Conservation (phyloP, 108 stramenopile species). For the Nitzschia sp. region DNA sequence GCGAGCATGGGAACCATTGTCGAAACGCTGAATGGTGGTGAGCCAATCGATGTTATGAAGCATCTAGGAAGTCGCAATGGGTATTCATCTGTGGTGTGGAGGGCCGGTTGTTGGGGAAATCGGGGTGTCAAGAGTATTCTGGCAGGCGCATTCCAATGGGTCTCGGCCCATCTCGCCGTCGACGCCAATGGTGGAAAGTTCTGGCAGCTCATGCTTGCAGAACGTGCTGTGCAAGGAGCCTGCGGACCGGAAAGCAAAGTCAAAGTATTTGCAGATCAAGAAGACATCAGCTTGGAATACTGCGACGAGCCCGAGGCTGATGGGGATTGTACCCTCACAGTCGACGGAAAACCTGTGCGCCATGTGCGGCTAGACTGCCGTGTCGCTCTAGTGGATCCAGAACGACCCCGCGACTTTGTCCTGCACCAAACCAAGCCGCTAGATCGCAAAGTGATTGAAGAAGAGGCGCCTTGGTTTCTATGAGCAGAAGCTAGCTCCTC, state of each 20-base stretch:
- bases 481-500: slow-evolving; percentile 19
- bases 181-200: slow-evolving; percentile 84
- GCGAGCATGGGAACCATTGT: slow-evolving; percentile 64
- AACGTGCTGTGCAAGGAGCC: slow-evolving; percentile 83
- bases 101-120: slow-evolving; percentile 85
- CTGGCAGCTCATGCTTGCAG: slow-evolving; percentile 90
- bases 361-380: slow-evolving; percentile 86
- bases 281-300: slow-evolving; percentile 80
- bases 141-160: slow-evolving; percentile 85
- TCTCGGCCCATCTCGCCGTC: slow-evolving; percentile 87
- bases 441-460: slow-evolving; percentile 57
- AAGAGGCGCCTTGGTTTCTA: slow-evolving; percentile 84
- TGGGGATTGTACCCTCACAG: slow-evolving; percentile 69
- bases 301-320: slow-evolving; percentile 82
- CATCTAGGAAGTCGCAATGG: slow-evolving; percentile 78
- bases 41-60: slow-evolving; percentile 88
- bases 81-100: slow-evolving; percentile 81
- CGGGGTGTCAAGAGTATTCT: slow-evolving; percentile 71
- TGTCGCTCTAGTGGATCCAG: slow-evolving; percentile 56
- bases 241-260: slow-evolving; percentile 82
- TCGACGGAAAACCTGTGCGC: slow-evolving; percentile 79
- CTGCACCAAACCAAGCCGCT: slow-evolving; percentile 54
- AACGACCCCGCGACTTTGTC: slow-evolving; percentile 59
- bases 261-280: slow-evolving; percentile 80
- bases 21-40: slow-evolving; percentile 67